These are phyloP conservation scores for Boletus bicolor DNA, from an alignment of 768 basidiomycete species.

Conservation along the genomic window DNA sequence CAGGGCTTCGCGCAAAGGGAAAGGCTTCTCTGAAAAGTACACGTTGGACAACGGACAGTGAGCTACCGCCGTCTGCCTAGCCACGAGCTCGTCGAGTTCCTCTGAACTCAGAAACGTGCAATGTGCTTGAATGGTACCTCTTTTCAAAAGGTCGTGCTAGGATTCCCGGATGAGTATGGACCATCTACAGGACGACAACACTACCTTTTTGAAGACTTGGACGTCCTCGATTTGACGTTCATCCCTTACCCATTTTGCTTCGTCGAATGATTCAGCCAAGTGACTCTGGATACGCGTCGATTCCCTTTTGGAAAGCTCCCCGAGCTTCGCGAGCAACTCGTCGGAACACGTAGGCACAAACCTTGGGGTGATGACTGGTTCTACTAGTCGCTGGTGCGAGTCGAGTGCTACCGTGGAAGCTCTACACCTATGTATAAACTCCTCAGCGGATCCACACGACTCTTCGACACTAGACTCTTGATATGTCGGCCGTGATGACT, in stretches of 20 bases:
- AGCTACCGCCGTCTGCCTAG: slow-evolving; percentile 60
- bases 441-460: slow-evolving; percentile 48
- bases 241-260: slow-evolving; percentile 66
- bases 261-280: slow-evolving; percentile 74
- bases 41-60: slow-evolving; percentile 89
- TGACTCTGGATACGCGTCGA: slow-evolving; percentile 74
- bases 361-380: slow-evolving; percentile 84
- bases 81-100: slow-evolving; percentile 49
- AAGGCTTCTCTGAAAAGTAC: slow-evolving; percentile 76
- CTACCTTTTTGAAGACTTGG: slow-evolving; percentile 69
- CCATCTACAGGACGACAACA: background rate
- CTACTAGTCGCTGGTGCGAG: slow-evolving; percentile 50
- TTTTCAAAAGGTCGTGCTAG: slow-evolving; percentile 59
- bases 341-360: slow-evolving; percentile 89
- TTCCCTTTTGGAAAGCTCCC: slow-evolving; percentile 45
- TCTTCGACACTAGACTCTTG: slow-evolving; percentile 52
- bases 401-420: slow-evolving; percentile 40
- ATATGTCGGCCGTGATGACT: slow-evolving; percentile 68
- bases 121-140: slow-evolving; percentile 77
- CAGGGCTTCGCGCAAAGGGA: slow-evolving; percentile 70
- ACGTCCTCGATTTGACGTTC: slow-evolving; percentile 66
- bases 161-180: slow-evolving; percentile 7
- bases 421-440: slow-evolving; percentile 55
- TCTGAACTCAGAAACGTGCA: slow-evolving; percentile 72
- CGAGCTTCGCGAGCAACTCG: slow-evolving; percentile 61